These are phyloP conservation scores for Allantophomopsis cytisporea DNA, from an alignment of 2,329 filamentous ascomycete genomes.

Conservation along the genomic window DNA sequence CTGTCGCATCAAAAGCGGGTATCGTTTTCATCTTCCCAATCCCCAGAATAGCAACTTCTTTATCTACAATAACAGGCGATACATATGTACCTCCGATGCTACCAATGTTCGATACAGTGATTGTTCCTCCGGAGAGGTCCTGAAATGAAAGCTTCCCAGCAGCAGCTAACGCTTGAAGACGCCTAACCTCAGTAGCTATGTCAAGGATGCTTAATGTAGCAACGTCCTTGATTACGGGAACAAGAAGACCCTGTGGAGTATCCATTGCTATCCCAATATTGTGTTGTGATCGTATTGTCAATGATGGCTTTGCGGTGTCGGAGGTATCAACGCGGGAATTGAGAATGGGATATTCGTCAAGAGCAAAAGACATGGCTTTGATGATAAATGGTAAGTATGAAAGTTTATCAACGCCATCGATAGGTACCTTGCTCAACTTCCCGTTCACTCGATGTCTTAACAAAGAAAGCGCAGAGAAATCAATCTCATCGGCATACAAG, in stretches of 20 bases:
- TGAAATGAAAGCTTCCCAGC: conserved; percentile 60
- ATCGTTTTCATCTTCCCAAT: conserved; percentile 70
- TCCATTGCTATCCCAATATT: conserved; percentile 97
- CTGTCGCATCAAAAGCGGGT: conserved; percentile 55
- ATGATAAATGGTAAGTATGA: conserved; percentile 91
- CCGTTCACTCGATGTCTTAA: conserved; percentile 66
- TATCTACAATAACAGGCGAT: conserved; percentile 79
- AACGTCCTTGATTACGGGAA: conserved; percentile 84
- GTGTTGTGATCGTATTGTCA: conserved; percentile 72
- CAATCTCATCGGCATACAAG: conserved; percentile 81
- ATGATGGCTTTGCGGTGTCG: conserved; percentile 47
- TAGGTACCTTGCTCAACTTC: conserved; percentile 27
- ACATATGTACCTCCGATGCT: conserved; percentile 90
- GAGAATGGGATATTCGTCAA: conserved; percentile 71
- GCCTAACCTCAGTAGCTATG: conserved; percentile 62
- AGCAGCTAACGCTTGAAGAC: conserved; percentile 60
- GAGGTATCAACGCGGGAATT: conserved; percentile 69
- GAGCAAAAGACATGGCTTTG: conserved; percentile 81
- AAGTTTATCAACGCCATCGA: conserved; percentile 44
- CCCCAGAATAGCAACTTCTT: conserved; percentile 84
- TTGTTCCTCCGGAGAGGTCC: conserved; percentile 77
- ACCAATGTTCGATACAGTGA: conserved; percentile 94
- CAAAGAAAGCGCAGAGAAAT: conserved; percentile 61
- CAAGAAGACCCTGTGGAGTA: conserved; percentile 74
- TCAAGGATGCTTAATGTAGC: conserved; percentile 61